Conservation (phyloP, 352 stramenopile genomes). For the Phytophthora ohioensis region DNA sequence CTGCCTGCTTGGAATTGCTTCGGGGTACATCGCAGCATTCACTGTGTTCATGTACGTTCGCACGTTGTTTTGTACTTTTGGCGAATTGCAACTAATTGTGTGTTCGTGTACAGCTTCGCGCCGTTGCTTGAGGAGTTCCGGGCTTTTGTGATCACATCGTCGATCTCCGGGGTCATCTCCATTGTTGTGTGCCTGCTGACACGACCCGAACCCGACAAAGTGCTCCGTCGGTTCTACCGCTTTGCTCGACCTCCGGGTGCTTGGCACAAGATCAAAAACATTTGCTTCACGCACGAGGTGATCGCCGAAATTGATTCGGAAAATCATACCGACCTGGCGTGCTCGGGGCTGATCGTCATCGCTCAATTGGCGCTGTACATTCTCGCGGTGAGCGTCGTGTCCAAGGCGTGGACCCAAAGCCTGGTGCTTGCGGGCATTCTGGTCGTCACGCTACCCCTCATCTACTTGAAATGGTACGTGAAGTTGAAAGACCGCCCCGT, state of each 20-base stretch:
- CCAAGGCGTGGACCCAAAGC: constrained; percentile 68
- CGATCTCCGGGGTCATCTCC: constrained; percentile 55
- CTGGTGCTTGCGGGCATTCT: constrained; percentile 54
- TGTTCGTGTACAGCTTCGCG: constrained; percentile 42
- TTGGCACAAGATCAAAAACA: constrained; percentile 65
- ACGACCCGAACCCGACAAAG: constrained; percentile 51
- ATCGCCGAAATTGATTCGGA: constrained; percentile 66
- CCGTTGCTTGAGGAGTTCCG: constrained; percentile 63
- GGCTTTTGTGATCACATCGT: constrained; percentile 70
- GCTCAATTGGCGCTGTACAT: constrained; percentile 73
- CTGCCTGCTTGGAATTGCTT: constrained; percentile 61
- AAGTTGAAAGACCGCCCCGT: constrained; percentile 70
- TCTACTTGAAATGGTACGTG: constrained; percentile 84
- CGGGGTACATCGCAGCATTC: constrained; percentile 63
- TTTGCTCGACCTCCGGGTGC: constrained; percentile 68
- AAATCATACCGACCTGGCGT: constrained; percentile 68
- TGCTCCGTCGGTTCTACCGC: constrained; percentile 72
- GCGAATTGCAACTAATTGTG: constrained; percentile 9
- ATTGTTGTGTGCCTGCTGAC: constrained; percentile 55
- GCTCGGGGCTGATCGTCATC: constrained; percentile 70
- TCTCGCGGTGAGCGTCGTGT: constrained; percentile 70
- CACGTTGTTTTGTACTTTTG: not conserved
- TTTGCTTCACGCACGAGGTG: constrained; percentile 65
- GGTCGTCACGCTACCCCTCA: constrained; percentile 52
- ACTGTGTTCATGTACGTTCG: constrained; percentile 73